Conservation (phyloP, 306 rosid species). For the Acacia confusa region DNA sequence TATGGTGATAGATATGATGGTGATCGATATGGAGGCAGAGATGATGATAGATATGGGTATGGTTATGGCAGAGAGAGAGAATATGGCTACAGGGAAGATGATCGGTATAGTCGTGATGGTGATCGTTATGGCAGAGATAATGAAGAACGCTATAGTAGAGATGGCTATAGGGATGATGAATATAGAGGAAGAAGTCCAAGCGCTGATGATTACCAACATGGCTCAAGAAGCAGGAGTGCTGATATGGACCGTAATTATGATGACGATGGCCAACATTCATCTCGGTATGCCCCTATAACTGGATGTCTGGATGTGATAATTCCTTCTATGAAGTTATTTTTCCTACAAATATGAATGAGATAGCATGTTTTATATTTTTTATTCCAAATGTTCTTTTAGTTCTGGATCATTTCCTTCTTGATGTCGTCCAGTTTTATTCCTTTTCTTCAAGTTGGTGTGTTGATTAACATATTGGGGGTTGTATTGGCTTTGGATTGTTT, state of each 20-base stretch:
- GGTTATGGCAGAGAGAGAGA: constrained; percentile 87
- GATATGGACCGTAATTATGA: constrained; percentile 74
- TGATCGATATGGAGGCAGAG: constrained; percentile 73
- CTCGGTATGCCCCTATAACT: constrained; percentile 61
- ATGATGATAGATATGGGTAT: constrained; percentile 70
- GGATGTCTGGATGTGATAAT: constrained; percentile 2
- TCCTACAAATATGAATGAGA: not conserved
- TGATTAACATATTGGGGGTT: not conserved
- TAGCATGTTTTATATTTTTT: not conserved
- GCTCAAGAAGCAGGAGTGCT: constrained; percentile 77
- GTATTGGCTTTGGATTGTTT: not conserved
- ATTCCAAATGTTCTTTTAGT: constrained; percentile 10
- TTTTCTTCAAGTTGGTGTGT: not conserved
- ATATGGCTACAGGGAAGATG: constrained; percentile 77
- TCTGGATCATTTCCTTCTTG: constrained; percentile 4
- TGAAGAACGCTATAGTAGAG: constrained; percentile 77
- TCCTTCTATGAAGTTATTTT: not conserved
- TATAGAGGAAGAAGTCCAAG: constrained; percentile 80
- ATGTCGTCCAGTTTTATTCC: not conserved
- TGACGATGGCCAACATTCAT: constrained; percentile 85
- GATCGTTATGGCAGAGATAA: constrained; percentile 80
- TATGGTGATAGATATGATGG: constrained; percentile 79
- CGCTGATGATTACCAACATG: constrained; percentile 63
- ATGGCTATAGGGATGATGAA: constrained; percentile 79
- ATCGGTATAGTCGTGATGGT: constrained; percentile 73